phyloP scores from a whole-genome alignment of 23 red algal species.

The Gracilaria domingensis region DNA sequence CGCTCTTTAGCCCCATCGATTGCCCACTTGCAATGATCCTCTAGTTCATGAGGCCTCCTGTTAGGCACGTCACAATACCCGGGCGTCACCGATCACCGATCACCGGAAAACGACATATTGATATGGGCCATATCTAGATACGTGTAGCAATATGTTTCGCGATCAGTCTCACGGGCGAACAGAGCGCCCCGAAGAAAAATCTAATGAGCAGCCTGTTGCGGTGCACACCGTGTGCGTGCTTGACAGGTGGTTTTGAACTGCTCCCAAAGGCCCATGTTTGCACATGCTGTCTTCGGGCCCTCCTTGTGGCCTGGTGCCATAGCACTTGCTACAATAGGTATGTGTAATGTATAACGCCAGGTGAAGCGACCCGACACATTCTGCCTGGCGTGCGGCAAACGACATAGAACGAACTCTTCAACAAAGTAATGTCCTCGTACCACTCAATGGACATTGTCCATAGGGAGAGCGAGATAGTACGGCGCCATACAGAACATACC shows the following conservation, averaged over 20 bases:
- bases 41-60: background rate
- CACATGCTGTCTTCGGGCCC: background rate
- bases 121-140: background rate
- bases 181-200: background rate
- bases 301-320: background rate
- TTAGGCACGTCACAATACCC: background rate
- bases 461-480: background rate
- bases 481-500: background rate
- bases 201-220: background rate
- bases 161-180: background rate
- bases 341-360: background rate
- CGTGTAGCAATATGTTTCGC: background rate
- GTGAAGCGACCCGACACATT: background rate
- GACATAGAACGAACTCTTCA: background rate
- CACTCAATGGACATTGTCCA: background rate
- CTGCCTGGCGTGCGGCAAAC: background rate
- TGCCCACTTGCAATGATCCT: background rate
- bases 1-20: background rate
- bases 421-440: background rate
- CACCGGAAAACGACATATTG: background rate
- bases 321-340: background rate
- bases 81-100: background rate
- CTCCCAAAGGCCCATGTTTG: too few species aligned
- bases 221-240: background rate
- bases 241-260: too few species aligned